Percentiles rank a stretch among this genome's conserved stretches.
These are phyloP conservation scores for Mariannaea sp. DNA, from an alignment of 2,329 filamentous ascomycete species.

Conservation along the genomic window DNA sequence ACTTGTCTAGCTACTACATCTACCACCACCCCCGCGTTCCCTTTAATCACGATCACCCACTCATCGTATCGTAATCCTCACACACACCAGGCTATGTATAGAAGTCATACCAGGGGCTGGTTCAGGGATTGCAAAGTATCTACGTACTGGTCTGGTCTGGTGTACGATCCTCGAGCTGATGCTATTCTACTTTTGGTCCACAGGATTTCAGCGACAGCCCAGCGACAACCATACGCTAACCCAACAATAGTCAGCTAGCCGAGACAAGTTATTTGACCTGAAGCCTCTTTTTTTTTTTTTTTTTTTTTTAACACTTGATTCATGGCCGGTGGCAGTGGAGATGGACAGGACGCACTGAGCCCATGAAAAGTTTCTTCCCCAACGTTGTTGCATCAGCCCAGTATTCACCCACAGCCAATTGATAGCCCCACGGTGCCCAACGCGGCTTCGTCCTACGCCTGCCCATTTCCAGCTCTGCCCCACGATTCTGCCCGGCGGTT, in stretches of 20 bases:
- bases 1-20: too few species aligned
- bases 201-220: background rate
- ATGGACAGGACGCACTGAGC: background rate
- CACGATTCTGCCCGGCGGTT: conserved; percentile 2
- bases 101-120: too few species aligned
- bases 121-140: too few species aligned
- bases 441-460: conserved; percentile 6
- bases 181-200: background rate
- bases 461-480: background rate
- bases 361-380: background rate
- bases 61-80: too few species aligned
- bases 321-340: background rate
- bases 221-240: background rate
- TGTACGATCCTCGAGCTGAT: too few species aligned
- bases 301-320: background rate
- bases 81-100: too few species aligned
- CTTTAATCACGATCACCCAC: too few species aligned
- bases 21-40: too few species aligned
- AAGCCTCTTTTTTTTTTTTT: too few species aligned
- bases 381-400: background rate
- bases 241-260: background rate
- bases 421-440: conserved; percentile 33
- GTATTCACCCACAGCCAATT: conserved; percentile 36
- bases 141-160: too few species aligned
- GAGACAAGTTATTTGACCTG: background rate